Evolutionary conservation across 2,329 filamentous ascomycete genomes (phyloP).

Genomic region (Aspergillus piperis): DNA sequence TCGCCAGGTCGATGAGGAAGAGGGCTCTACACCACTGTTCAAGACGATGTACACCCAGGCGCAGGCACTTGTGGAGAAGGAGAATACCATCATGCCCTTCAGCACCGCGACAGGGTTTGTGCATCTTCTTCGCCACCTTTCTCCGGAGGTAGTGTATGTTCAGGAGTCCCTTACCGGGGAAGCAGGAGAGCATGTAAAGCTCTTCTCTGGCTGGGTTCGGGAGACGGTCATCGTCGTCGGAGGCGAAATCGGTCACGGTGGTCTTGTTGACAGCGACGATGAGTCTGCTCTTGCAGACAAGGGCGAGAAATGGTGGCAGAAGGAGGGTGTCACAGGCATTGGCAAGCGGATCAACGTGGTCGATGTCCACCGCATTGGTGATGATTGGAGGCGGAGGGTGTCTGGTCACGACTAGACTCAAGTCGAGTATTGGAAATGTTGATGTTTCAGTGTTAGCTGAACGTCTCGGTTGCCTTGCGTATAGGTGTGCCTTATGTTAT

Average conservation of each 20-base stretch:
- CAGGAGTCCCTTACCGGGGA: slow-evolving; percentile 79
- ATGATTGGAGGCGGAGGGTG: slow-evolving; percentile 83
- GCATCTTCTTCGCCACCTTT: slow-evolving; percentile 82
- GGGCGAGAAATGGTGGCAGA: slow-evolving; percentile 59
- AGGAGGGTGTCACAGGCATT: slow-evolving; percentile 76
- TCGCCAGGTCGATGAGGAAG: slow-evolving; percentile 41
- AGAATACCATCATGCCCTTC: slow-evolving; percentile 85
- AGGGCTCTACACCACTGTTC: slow-evolving; percentile 64
- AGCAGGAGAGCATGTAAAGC: slow-evolving; percentile 71
- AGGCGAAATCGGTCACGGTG: slow-evolving; percentile 64
- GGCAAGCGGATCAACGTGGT: slow-evolving; percentile 88
- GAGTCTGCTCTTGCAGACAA: slow-evolving; percentile 44
- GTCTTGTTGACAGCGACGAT: slow-evolving; percentile 77
- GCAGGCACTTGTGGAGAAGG: slow-evolving; percentile 74
- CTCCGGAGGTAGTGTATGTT: slow-evolving; percentile 83
- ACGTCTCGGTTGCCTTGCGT: background rate
- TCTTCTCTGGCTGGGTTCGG: slow-evolving; percentile 64
- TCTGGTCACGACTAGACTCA: slow-evolving; percentile 58
- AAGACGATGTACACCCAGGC: slow-evolving; percentile 80
- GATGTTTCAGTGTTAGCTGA: background rate
- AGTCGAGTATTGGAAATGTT: background rate
- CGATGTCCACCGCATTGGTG: slow-evolving; percentile 75
- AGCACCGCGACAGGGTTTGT: slow-evolving; percentile 79
- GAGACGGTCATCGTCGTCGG: slow-evolving; percentile 62
- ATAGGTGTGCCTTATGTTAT: slow-evolving; percentile 5